Conservation (phyloP, 345 rosid genomes). For the Eutrema japonicum region DNA sequence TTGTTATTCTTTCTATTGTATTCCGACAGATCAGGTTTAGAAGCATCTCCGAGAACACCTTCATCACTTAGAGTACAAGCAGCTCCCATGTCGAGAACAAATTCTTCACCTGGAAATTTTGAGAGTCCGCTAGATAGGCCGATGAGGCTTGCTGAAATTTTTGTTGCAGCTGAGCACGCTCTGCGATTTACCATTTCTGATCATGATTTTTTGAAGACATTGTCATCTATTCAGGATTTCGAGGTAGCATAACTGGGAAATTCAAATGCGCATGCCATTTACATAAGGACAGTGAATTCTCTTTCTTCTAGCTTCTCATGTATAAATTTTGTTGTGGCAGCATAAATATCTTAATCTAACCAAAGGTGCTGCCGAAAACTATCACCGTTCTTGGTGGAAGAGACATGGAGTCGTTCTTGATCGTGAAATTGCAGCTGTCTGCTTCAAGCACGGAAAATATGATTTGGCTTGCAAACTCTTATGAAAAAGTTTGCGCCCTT, state of each 20-base stretch:
- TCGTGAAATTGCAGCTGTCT: slow-evolving; percentile 96
- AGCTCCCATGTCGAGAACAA: slow-evolving; percentile 65
- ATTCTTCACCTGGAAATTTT: slow-evolving; percentile 83
- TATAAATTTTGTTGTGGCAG: slow-evolving; percentile 56
- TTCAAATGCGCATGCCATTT: slow-evolving; percentile 21
- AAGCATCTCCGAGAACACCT: slow-evolving; percentile 53
- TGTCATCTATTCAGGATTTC: slow-evolving; percentile 79
- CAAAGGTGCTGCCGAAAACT: slow-evolving; percentile 96
- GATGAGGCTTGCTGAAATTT: slow-evolving; percentile 97
- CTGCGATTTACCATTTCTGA: slow-evolving; percentile 72
- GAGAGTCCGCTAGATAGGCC: slow-evolving; percentile 87
- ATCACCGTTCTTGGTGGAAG: slow-evolving; percentile 98
- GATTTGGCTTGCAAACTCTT: slow-evolving; percentile 96
- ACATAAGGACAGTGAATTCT: slow-evolving; percentile 14
- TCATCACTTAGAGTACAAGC: slow-evolving; percentile 52
- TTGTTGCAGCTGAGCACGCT: slow-evolving; percentile 94
- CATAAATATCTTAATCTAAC: slow-evolving; percentile 83
- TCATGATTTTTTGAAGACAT: slow-evolving; percentile 65
- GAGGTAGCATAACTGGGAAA: slow-evolving; percentile 62
- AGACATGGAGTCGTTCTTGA: slow-evolving; percentile 98
- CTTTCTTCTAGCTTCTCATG: slow-evolving; percentile 20
- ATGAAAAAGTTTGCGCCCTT: slow-evolving; percentile 96
- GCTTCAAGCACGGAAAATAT: slow-evolving; percentile 82
- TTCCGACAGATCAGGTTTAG: slow-evolving; percentile 75
- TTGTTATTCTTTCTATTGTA: slow-evolving; percentile 24